Base-by-base conservation (phyloP, 2,329 filamentous ascomycete genomes). In the Fusarium sp. region DNA sequence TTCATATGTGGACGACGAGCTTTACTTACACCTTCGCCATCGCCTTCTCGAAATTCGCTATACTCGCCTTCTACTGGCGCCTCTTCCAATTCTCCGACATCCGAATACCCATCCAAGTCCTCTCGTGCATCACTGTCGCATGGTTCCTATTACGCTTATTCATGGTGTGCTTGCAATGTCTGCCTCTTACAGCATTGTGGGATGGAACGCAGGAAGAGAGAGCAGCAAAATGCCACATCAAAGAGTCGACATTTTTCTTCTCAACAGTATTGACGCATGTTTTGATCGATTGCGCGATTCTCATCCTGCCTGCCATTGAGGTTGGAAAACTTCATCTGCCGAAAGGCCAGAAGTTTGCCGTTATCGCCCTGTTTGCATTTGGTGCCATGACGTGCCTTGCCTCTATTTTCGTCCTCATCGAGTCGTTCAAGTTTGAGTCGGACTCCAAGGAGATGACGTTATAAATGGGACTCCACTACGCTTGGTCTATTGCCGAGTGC, bases 181-280 rank as follows among this genome's bases (percentile, higher is more conserved):
- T 77, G 7, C 80, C 80, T 0, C 62, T 80, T 0, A 73, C 76
- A 23, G 75, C 72, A 4, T 77, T 78, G 28, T 81, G 78, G 79
- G 70, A 77, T 21, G 69, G 71, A 12, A 59, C 66, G 4, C 69
- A 79, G 28, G 54, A 56, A n/a, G 55, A 50, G 7, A 56, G 59
- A 28, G 72, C 68, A 4, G 69, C 66, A 2, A 63, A 69, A 14
- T 81, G 79, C 63, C 71, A 64, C 6, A 76, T 80, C 18, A 66
- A 76, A 41, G 76, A 75, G 56, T 68, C 71, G 16, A 74, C 74
- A 0, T 80, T 78, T 27, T 79, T 79, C 63, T 76, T 79, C 42
- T 75, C 76, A 16, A 78, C 77, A 1, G 74, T 77, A 2, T 40
- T 78, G 13, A 72, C 74, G 2, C 79, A 81, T 48, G 63, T 77